Base-by-base conservation (phyloP, 768 basidiomycete genomes). In the Suillus clintonianus region DNA sequence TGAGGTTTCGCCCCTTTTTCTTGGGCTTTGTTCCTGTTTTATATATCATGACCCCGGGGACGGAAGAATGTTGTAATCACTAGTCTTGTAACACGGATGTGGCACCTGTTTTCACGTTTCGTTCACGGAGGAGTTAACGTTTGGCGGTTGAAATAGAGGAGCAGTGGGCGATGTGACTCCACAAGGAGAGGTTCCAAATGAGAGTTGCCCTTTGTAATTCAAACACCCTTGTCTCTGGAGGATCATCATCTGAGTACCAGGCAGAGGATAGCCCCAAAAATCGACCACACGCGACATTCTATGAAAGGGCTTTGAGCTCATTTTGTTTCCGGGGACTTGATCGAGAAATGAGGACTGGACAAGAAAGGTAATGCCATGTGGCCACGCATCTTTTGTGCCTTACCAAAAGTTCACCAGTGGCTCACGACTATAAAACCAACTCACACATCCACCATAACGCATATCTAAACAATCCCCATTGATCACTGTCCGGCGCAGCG, bases 311-410 rank as follows among this genome's bases (percentile, higher is more conserved):
- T 39, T 57, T 57, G 22, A 41, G 37, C 27, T n/a, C 17, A 19
- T 27, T 27, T 19, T 57, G 39, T 39, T 56, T 53, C 10, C 30
- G 50, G 27, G 2, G 48, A 47, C 22, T 48, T 48, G 47, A 48
- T 15, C 6, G 6, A 15, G 15, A 50, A 17, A 27, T 27, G 48
- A 43, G 43, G 34, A 34, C 7, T 34, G 39, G 27, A 43, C 48
- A 53, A 32, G 51, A 57, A 61, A 59, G 61, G 61, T 10, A 62
- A 59, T 42, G 30, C 34, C 62, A 76, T 74, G 74, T 76, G 73
- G 71, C 66, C 67, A 67, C 62, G 60, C 55, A 39, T 66, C 60
- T 54, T 62, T 62, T 64, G 61, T 64, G 62, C 62, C 62, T 64
- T 51, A 8, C 50, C 24, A 50, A 50, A 50, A 50, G 27, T 50